phyloP scores from a whole-genome alignment of 305 asterid species.

The Fraxinus xanthoxyloides region DNA sequence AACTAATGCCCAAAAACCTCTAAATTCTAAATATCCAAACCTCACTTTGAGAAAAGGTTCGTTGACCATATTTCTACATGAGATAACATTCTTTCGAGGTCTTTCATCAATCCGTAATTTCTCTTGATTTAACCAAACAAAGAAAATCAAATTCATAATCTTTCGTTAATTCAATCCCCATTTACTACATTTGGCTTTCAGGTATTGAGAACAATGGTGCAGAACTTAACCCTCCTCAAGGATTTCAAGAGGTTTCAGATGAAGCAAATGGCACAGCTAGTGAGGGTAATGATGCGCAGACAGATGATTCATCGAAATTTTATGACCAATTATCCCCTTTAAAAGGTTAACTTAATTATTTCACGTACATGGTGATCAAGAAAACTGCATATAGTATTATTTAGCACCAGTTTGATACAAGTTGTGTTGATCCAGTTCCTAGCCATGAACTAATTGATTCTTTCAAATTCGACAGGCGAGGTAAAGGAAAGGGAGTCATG shows the following conservation, averaged over 20 bases:
- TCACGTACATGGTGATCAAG: neutral
- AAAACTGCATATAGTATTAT: neutral
- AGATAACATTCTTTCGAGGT: too few relatives aligned
- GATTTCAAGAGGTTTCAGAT: slow-evolving; percentile 11
- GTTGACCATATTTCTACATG: too few relatives aligned
- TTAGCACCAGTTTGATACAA: neutral
- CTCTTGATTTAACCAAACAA: too few relatives aligned
- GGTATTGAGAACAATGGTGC: slow-evolving; percentile 16
- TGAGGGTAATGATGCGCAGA: neutral
- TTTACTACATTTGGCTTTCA: neutral
- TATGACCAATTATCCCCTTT: slow-evolving; percentile 28
- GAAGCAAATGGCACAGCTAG: slow-evolving; percentile 17
- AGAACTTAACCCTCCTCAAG: slow-evolving; percentile 7
- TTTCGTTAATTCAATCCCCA: neutral
- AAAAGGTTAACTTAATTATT: slow-evolving; percentile 32
- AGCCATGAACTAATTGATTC: neutral
- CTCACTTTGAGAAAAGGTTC: too few relatives aligned
- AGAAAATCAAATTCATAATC: neutral
- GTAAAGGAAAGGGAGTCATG: slow-evolving; percentile 20
- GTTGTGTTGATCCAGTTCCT: neutral
- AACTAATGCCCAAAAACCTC: too few relatives aligned
- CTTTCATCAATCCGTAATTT: too few relatives aligned
- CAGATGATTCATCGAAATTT: neutral
- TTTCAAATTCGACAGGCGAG: slow-evolving; percentile 22
- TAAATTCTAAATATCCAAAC: too few relatives aligned